Percentiles rank a stretch among this genome's conserved stretches.
Conservation (phyloP, 2,329 filamentous ascomycete species). For the Mariannaea elegans region DNA sequence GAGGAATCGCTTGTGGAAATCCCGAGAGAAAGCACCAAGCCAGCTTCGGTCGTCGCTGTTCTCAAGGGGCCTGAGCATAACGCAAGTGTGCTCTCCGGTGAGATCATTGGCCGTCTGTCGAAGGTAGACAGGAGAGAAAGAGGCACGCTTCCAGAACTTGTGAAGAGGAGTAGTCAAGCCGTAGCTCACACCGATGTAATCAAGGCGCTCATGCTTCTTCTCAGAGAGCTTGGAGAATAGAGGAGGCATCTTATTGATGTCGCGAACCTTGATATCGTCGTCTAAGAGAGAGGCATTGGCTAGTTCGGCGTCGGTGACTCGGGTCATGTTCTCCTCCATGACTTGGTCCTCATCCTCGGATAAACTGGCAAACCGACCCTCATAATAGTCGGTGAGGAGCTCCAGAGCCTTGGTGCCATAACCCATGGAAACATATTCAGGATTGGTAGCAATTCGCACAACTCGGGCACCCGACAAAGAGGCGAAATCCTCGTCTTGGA, state of each 20-base stretch:
- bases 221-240: conserved; percentile 90
- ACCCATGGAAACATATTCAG: conserved; percentile 90
- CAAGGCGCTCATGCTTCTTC: conserved; percentile 79
- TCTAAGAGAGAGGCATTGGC: conserved; percentile 78
- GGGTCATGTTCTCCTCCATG: conserved; percentile 71
- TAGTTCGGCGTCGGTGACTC: conserved; percentile 85
- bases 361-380: conserved; percentile 87
- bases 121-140: conserved; percentile 90
- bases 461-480: conserved; percentile 90
- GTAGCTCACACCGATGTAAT: conserved; percentile 96
- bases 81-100: conserved; percentile 96
- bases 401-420: conserved; percentile 91
- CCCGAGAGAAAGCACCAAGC: conserved; percentile 89
- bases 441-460: conserved; percentile 95
- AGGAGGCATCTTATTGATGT: conserved; percentile 91
- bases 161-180: conserved; percentile 87
- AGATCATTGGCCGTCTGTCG: conserved; percentile 95
- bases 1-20: conserved; percentile 95
- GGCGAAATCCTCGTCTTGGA: conserved; percentile 97
- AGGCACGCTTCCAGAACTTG: conserved; percentile 94
- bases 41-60: conserved; percentile 76
- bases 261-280: conserved; percentile 89
- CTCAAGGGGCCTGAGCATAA: conserved; percentile 89
- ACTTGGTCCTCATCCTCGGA: conserved; percentile 72
- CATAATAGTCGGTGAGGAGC: conserved; percentile 90